phyloP scores from a whole-genome alignment of 331 rosid genomes.

The Arachis monticola region DNA sequence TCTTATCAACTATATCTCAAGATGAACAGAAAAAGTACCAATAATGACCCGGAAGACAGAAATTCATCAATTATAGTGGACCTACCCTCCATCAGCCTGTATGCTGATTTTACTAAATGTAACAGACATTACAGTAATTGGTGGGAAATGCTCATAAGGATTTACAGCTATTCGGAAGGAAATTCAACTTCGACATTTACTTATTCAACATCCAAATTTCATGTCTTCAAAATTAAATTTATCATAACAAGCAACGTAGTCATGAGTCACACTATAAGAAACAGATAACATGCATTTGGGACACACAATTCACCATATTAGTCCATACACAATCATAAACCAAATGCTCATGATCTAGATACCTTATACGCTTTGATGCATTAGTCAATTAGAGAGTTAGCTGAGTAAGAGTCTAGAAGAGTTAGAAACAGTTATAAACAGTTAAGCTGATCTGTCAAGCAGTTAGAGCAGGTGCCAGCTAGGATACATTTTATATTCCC shows the following conservation, averaged over 20 bases:
- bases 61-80: neutral
- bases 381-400: neutral
- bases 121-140: conserved; percentile 1
- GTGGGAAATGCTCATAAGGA: neutral
- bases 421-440: no score
- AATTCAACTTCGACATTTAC: neutral
- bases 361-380: neutral
- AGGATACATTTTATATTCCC: no score
- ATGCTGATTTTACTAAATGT: conserved; percentile 10
- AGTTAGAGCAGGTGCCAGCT: no score
- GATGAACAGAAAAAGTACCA: no score
- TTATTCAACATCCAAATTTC: conserved; percentile 14
- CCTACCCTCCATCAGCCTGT: conserved; percentile 1
- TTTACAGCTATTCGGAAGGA: neutral
- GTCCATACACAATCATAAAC: conserved; percentile 3
- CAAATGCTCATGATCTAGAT: conserved; percentile 6
- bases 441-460: no score
- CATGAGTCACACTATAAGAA: neutral
- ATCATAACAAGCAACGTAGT: neutral
- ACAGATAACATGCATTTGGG: neutral
- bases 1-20: neutral
- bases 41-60: no score
- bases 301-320: conserved; percentile 7
- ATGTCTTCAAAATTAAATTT: neutral
- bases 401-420: no score